Conservation (phyloP, 768 basidiomycete species). For the Suillus hirtellus region DNA sequence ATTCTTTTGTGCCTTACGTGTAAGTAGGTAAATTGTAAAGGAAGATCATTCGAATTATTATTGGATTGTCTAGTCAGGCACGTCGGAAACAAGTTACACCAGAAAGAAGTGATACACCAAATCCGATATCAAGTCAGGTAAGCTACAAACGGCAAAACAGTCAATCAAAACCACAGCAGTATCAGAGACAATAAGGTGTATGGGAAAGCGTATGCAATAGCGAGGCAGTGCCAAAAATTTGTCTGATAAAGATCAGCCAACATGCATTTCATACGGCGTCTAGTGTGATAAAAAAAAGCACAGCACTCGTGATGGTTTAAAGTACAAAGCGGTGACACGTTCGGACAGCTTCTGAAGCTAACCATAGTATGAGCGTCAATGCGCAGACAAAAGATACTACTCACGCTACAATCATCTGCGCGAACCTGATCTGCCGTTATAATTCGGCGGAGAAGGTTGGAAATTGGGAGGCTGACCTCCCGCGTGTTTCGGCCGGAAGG, state of each 20-base stretch:
- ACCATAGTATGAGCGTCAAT: background rate
- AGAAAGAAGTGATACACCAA: conserved; percentile 1
- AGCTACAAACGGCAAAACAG: background rate
- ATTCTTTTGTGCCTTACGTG: background rate
- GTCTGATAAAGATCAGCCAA: background rate
- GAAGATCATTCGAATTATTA: background rate
- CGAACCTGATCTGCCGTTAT: conserved; percentile 2
- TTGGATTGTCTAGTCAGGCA: background rate
- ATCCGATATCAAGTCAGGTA: background rate
- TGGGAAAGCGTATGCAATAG: background rate
- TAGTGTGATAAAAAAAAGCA: background rate
- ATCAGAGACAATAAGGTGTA: background rate
- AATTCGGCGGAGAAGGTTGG: too few species aligned
- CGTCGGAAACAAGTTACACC: background rate
- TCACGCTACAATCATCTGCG: background rate
- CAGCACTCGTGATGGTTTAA: background rate
- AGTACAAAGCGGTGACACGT: background rate
- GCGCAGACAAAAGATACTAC: background rate
- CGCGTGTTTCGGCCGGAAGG: background rate
- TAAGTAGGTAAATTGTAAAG: too few species aligned
- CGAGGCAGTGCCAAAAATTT: background rate
- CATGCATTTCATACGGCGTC: background rate
- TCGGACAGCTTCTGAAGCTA: background rate
- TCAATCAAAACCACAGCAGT: background rate
- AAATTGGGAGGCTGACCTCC: background rate